These are phyloP conservation scores for Trypanosoma boissoni DNA, from an alignment of 208 protist genomes.

Conservation along the genomic window DNA sequence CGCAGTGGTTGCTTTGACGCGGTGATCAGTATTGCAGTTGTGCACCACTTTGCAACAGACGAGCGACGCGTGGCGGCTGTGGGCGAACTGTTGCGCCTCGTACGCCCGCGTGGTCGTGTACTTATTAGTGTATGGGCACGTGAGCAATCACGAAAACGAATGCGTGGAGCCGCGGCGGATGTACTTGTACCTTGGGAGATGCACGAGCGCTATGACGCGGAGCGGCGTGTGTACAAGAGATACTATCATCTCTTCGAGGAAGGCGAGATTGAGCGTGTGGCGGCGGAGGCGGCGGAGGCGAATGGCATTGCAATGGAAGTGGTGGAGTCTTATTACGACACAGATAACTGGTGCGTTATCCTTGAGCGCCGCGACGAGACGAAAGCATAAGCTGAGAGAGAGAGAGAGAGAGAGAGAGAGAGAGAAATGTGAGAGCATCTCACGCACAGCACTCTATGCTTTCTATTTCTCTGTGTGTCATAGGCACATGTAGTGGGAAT, in stretches of 20 bases:
- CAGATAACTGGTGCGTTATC: constrained; percentile 87
- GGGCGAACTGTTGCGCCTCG: constrained; percentile 72
- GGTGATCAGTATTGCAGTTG: constrained; percentile 86
- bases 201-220: constrained; percentile 44
- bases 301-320: constrained; percentile 17
- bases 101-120: constrained; percentile 45
- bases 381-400: too few relatives aligned
- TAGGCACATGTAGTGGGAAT: too few relatives aligned
- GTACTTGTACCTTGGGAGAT: constrained; percentile 66
- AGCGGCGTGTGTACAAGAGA: constrained; percentile 49
- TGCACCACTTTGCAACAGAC: constrained; percentile 83
- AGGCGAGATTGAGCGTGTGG: constrained; percentile 73
- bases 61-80: constrained; percentile 47
- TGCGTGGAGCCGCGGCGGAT: constrained; percentile 48
- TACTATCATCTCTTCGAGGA: constrained; percentile 86
- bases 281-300: constrained; percentile 28
- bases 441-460: too few relatives aligned
- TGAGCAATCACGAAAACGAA: constrained; percentile 47
- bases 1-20: constrained; percentile 70
- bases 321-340: constrained; percentile 74
- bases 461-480: too few relatives aligned
- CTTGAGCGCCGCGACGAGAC: too few relatives aligned
- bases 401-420: too few relatives aligned
- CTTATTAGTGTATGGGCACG: constrained; percentile 89
- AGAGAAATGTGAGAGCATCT: too few relatives aligned